phyloP scores from a whole-genome alignment of 2,329 filamentous ascomycete species.

The Aspergillus carbonarius region DNA sequence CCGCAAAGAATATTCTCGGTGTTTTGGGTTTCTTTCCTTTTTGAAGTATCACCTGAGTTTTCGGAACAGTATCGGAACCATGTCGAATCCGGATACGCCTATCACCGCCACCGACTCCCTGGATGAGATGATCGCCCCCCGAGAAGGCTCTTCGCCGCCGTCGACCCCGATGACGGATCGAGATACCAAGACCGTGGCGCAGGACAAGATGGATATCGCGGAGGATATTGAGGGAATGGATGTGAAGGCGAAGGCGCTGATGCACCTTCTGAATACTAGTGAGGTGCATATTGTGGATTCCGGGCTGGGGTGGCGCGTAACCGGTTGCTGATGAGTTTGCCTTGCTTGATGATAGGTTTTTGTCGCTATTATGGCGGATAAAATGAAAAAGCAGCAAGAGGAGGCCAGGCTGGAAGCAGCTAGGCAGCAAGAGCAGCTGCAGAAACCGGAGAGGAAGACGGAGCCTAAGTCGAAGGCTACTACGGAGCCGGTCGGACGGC shows the following conservation, averaged over 20 bases:
- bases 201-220: constrained; percentile 12
- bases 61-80: constrained; percentile 7
- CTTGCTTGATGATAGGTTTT: constrained; percentile 38
- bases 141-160: constrained; percentile 30
- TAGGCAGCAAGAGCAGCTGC: constrained; percentile 24
- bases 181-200: constrained; percentile 14
- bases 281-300: constrained; percentile 31
- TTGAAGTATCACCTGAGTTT: too few relatives aligned
- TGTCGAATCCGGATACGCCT: constrained; percentile 30
- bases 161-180: constrained; percentile 30
- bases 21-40: too few relatives aligned
- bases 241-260: constrained; percentile 45
- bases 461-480: constrained; percentile 26
- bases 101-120: constrained; percentile 28
- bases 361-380: constrained; percentile 51
- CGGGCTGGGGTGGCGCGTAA: neutral
- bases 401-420: constrained; percentile 39
- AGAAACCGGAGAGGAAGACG: constrained; percentile 23
- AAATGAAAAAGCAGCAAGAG: constrained; percentile 50
- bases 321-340: constrained; percentile 5
- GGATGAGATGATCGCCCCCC: constrained; percentile 20
- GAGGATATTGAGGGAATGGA: constrained; percentile 43
- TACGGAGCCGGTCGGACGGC: constrained; percentile 19
- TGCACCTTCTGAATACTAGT: constrained; percentile 47
- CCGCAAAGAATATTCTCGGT: too few relatives aligned